Evolutionary conservation across 306 rosid genomes (phyloP).

Genomic region (Cucurbita argyrosperma): DNA sequence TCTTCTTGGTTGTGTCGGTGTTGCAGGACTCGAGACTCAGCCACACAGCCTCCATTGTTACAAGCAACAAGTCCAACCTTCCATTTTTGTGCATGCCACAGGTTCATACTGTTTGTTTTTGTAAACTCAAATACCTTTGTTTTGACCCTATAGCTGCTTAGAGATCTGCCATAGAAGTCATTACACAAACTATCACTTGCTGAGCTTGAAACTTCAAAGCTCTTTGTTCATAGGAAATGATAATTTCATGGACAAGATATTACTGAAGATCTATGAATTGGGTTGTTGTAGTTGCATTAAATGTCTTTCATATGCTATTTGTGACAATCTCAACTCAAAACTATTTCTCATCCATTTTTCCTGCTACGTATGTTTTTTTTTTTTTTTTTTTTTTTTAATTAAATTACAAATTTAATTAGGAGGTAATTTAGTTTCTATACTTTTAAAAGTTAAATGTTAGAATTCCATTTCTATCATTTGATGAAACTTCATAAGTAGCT

Average conservation of each 20-base stretch:
- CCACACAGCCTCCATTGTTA: background rate
- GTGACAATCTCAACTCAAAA: background rate
- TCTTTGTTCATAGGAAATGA: background rate
- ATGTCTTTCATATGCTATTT: background rate
- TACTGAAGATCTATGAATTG: background rate
- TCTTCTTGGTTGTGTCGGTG: background rate
- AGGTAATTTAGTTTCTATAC: too few species aligned
- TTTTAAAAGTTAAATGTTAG: too few species aligned
- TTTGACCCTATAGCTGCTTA: background rate
- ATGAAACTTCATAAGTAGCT: too few species aligned
- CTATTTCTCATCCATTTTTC: background rate
- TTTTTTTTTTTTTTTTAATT: too few species aligned
- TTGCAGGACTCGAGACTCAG: background rate
- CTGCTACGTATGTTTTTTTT: background rate
- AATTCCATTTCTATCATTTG: too few species aligned
- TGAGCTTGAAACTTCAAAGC: background rate
- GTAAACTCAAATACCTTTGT: background rate
- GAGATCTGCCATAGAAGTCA: background rate
- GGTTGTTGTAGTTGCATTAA: background rate
- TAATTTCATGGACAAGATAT: background rate
- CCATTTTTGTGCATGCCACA: background rate
- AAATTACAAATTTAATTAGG: too few species aligned
- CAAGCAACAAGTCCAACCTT: background rate
- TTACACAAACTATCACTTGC: background rate
- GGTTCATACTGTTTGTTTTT: background rate